Base-by-base conservation (phyloP, 805 yeast species). In the Saturnispora mendoncae region DNA sequence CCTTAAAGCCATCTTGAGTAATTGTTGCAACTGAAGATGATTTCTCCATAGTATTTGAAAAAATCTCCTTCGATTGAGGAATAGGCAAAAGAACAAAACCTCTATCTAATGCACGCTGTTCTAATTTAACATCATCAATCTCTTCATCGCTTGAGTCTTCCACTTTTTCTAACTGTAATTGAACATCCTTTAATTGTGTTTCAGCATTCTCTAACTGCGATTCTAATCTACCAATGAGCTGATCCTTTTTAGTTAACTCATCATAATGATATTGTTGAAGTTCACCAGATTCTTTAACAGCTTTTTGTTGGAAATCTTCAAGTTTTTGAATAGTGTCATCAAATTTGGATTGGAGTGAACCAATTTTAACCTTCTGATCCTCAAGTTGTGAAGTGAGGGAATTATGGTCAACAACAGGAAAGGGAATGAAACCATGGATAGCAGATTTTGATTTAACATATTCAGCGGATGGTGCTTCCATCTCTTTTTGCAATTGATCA, bases 11-110 rank as follows among this genome's bases (percentile, higher is more conserved):
- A 15, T 28, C 23, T 20, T 41, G 35, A n/a, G 47, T 47, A 8
- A 47, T 42, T 3, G 50, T 44, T 5, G 40, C 46, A 18, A 31
- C 28, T 8, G 42, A 39, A 17, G 33, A 25, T 6, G 40, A 31
- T 21, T 36, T 36, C 10, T 40, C 28, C 36, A 36, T 33, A 6
- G 10, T 6, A 15, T 35, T 41, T 9, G 30, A 20, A 12, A 17
- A 25, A 6, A 42, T 6, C 2, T 19, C 19, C 4, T 24, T 20
- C 6, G 20, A 6, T 2, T 4, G 15, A 25, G 35, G 40, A 24
- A 41, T 17, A 24, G 44, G 40, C 10, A 41, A 17, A n/a, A 41
- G 21, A 18, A 33, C 38, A 33, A 39, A 38, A 3, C 41, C 45
- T 6, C 36, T 33, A 4, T 27, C 30, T 4, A 31, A 4, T 6